phyloP scores from a whole-genome alignment of 306 rosid species.

The Cucumis melo region DNA sequence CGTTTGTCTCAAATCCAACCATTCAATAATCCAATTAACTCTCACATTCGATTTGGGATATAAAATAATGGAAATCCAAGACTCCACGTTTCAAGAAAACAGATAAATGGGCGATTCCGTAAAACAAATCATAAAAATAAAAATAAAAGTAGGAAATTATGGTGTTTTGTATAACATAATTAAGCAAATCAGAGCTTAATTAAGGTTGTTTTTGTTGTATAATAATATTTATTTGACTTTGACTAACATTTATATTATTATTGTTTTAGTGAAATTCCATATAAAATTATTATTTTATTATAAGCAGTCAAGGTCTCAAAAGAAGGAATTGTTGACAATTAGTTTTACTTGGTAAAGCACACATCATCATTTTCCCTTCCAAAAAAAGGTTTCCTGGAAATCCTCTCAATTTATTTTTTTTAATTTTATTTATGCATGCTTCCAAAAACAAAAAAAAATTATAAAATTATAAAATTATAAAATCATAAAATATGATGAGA shows the following conservation, averaged over 20 bases:
- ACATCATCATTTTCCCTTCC: not conserved
- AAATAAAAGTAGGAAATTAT: not conserved
- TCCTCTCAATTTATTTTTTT: not conserved
- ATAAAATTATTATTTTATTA: not conserved
- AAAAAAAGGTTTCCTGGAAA: not conserved
- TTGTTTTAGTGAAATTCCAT: not conserved
- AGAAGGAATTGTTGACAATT: not conserved
- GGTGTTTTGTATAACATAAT: not conserved
- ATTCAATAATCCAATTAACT: too few relatives aligned
- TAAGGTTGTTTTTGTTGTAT: not conserved
- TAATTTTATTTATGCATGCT: not conserved
- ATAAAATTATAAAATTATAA: not conserved
- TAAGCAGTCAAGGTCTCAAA: not conserved
- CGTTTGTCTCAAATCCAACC: not conserved
- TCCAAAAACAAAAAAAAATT: not conserved
- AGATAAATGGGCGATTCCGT: not conserved
- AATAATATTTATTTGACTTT: conserved; percentile 1
- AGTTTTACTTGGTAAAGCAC: not conserved
- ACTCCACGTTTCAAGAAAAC: not conserved
- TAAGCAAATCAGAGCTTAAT: too few relatives aligned
- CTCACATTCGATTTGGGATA: not conserved
- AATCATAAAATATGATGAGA: not conserved
- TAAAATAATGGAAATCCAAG: not conserved
- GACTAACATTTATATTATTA: not conserved
- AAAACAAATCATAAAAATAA: not conserved